Evolutionary conservation across 2,329 filamentous ascomycete species (phyloP), one percentile per base, ranked within the genome.

Genomic region (Pseudogymnoascus destructans): DNA sequence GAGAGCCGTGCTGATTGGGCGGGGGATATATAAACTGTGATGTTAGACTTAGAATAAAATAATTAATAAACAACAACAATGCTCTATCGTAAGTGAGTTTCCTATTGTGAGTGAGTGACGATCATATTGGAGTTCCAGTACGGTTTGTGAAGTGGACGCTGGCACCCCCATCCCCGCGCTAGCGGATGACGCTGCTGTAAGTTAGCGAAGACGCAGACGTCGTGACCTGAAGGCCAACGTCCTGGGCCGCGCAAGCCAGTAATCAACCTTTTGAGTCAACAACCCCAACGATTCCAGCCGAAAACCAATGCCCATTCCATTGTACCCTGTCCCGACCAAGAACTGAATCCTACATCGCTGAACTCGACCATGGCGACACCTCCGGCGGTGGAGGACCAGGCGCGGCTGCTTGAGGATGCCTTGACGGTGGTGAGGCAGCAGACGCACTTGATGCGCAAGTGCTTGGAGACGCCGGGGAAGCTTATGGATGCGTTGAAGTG

Each of bases 401-500:
- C 88, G 68, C 87, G 91, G 69, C 82, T 98, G 76, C 85, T 98
- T 66, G 93, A 98, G 76, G 93, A 98, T 85, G 93, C 95, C 69
- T 78, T 97, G 73, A 83, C 87, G 62, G 92, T 95, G 57, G 95
- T 98, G 74, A 89, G 92, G 75, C 92, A 97, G 75, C 95, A 98
- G 81, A 93, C 92, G 60, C 83, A 85, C 69, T 80, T 95, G 71
- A 98, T 98, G 93, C 90, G 92, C 76, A 92, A 95, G 77, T 97
- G 91, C 69, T 80, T 98, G 61, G 95, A 98, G 71, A 95, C 89
- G 8, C 91, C 93, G 5, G 92, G 93, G 64, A 98, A 98, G 80
- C 84, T 98, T 64, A 98, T 98, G 93, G 93, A 98, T 78, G 93
- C 93, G 67, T 82, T 98, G 68, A 98, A 98, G 77, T 97, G 92